Base-by-base conservation (phyloP, 768 basidiomycete species). In the Leccinum incarnatum region DNA sequence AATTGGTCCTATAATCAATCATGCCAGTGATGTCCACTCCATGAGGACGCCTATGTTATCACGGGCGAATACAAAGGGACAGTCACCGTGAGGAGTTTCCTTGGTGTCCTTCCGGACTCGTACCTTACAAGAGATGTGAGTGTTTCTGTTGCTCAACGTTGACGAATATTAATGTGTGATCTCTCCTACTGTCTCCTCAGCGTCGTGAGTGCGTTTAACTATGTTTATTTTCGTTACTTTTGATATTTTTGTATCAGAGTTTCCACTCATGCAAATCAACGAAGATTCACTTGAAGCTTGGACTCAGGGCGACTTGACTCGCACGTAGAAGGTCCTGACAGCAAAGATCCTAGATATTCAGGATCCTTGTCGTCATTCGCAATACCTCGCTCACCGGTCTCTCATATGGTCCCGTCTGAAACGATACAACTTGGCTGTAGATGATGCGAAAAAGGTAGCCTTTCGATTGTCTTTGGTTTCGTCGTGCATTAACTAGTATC, bases 91-190 rank as follows among this genome's bases (percentile, higher is more conserved):
- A 23, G 47, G 5, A 23, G 8, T 21, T 47, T 59, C 4, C 29
- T 5, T 27, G 30, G 27, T 12, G 40, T 59, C 7, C 47, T 63
- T 29, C 57, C 45, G 0, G 1, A 1, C 3, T 54, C 42, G 7
- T 62, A 62, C 34, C 15, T 46, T 1, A 11, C 48, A 14, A 12
- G 19, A 4, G 14, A 52, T n/a, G 59, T 61, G 15, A 47, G 60
- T 29, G 19, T 1, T 25, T 23, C 4, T 1, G 10, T 15, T 19
- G 8, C 0, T 4, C 0, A 42, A 23, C 11, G 1, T 15, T 29
- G 25, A 10, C 4, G 12, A 36, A 10, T 19, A 45, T 48, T 23
- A 2, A n/a, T 1, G 1, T 5, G 17, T 6, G 21, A 14, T 9
- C 5, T 17, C 3, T 11, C 4, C 10, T 15, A 6, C 21, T 6